Evolutionary conservation across 2,329 filamentous ascomycete species (phyloP).

Genomic region (Paecilomyces sp.): DNA sequence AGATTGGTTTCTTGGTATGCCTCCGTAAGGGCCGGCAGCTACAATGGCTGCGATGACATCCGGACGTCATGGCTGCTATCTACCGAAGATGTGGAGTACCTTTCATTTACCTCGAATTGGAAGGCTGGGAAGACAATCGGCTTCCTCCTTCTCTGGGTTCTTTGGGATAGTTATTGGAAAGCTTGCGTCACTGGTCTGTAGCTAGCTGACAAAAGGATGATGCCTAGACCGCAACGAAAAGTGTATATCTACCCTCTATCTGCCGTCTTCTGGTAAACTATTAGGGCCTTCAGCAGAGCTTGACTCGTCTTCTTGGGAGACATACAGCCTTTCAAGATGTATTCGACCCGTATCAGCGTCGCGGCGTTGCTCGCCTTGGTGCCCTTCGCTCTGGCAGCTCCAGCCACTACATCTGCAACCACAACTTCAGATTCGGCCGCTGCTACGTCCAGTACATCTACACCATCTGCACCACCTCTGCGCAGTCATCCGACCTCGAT

Average conservation of each 20-base stretch:
- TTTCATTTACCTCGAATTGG: not conserved
- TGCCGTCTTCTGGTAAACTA: not conserved
- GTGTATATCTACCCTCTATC: not conserved
- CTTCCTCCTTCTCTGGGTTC: not conserved
- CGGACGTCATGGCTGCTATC: not conserved
- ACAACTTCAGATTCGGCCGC: slow-evolving; percentile 2
- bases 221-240: not conserved
- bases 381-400: slow-evolving; percentile 10
- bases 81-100: not conserved
- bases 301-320: not conserved
- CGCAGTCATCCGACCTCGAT: slow-evolving; percentile 46
- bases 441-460: not conserved
- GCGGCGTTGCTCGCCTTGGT: slow-evolving; percentile 11
- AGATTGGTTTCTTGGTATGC: not conserved
- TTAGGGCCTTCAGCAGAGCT: not conserved
- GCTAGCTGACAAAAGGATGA: not conserved
- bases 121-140: not conserved
- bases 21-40: not conserved
- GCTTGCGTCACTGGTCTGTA: not conserved
- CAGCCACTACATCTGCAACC: slow-evolving; percentile 5
- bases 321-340: slow-evolving; percentile 4
- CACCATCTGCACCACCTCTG: slow-evolving; percentile 29
- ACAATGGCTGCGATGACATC: not conserved
- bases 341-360: slow-evolving; percentile 7
- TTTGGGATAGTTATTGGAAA: not conserved